Conservation (phyloP, 2,329 filamentous ascomycete genomes). For the Claviceps fusiformis region DNA sequence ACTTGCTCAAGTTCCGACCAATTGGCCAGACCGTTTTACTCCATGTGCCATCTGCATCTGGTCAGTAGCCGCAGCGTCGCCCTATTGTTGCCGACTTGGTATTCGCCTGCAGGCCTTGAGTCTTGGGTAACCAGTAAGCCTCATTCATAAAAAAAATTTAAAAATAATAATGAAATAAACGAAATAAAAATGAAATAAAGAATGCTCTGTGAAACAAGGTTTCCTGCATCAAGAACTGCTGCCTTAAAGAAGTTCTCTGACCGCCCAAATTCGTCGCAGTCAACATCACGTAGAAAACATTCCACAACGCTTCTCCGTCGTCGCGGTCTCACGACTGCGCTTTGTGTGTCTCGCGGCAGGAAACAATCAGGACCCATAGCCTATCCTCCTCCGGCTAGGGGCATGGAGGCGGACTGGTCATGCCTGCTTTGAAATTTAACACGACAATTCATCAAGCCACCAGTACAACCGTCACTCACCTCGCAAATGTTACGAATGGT, state of each 20-base stretch:
- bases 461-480: neutral
- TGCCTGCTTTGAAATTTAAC: slow-evolving; percentile 4
- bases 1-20: neutral
- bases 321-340: neutral
- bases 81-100: neutral
- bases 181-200: too few relatives aligned
- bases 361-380: neutral
- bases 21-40: neutral
- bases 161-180: too few relatives aligned
- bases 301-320: neutral
- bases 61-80: neutral
- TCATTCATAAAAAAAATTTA: neutral
- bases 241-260: neutral
- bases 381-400: neutral
- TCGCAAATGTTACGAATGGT: neutral
- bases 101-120: neutral
- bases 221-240: neutral
- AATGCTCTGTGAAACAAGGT: neutral
- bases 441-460: neutral
- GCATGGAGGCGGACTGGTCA: neutral
- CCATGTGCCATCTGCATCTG: too few relatives aligned
- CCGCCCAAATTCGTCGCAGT: neutral
- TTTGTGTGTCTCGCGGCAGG: neutral
- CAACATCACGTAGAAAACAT: neutral
- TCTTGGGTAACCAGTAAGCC: neutral